These are phyloP conservation scores for Gonium pectorale DNA, from an alignment of 139 green algal genomes.

Conservation along the genomic window DNA sequence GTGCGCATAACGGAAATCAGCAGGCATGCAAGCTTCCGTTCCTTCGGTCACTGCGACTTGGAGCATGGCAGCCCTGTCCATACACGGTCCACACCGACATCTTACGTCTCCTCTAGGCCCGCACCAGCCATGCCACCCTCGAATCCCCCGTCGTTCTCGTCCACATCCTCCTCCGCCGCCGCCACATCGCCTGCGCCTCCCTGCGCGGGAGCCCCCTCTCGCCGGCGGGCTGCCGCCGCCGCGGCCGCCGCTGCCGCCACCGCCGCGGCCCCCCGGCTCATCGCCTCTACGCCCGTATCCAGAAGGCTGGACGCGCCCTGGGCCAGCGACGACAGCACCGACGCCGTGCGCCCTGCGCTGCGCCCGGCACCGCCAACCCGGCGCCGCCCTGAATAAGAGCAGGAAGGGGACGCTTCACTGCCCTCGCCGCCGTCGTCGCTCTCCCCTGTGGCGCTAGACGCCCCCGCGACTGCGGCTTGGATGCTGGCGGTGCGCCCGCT, in stretches of 20 bases:
- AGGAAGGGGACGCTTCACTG: background rate
- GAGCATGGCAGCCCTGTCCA: no score
- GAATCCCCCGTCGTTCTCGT: background rate
- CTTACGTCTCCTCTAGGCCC: no score
- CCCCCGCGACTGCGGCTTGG: background rate
- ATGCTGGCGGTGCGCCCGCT: no score
- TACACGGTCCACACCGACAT: no score
- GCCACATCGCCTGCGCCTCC: background rate
- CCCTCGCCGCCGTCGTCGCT: background rate
- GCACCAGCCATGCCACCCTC: no score
- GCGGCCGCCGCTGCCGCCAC: background rate
- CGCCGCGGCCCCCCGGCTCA: background rate
- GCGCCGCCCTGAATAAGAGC: no score
- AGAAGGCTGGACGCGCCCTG: background rate
- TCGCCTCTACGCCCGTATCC: conserved; percentile 12
- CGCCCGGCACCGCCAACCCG: background rate
- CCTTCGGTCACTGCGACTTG: no score
- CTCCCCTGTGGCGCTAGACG: background rate
- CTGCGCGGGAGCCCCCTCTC: background rate
- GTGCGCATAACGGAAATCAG: no score
- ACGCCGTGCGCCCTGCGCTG: background rate
- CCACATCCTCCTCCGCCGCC: no score
- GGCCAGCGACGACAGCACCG: conserved; percentile 16
- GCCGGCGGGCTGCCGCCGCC: background rate
- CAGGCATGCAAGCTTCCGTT: no score